Percentiles rank a stretch among this genome's conserved stretches.
These are phyloP conservation scores for Clohesyomyces aquaticus DNA, from an alignment of 495 filamentous ascomycete species.

Conservation along the genomic window DNA sequence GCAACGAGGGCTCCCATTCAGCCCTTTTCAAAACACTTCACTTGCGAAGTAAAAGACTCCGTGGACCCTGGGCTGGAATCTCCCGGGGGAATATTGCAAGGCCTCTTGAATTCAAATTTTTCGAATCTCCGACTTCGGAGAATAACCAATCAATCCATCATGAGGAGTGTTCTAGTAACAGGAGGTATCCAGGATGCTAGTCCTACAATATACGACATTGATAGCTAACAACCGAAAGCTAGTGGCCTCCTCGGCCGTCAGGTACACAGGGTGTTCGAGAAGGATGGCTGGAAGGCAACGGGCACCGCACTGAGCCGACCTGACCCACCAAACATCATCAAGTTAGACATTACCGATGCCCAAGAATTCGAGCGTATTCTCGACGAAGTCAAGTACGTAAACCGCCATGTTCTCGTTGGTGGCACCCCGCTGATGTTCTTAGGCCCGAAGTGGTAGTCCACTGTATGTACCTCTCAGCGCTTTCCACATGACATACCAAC, in stretches of 20 bases:
- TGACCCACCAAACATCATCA: slow-evolving; percentile 71
- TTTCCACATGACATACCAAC: not conserved
- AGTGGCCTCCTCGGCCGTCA: slow-evolving; percentile 78
- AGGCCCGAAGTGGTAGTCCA: slow-evolving; percentile 85
- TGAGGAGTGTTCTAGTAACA: slow-evolving; percentile 76
- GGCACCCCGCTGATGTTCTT: slow-evolving; percentile 12
- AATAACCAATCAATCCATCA: no score
- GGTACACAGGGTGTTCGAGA: slow-evolving; percentile 73
- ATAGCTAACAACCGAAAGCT: no score
- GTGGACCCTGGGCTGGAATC: no score
- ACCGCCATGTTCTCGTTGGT: not conserved
- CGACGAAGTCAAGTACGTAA: slow-evolving; percentile 62
- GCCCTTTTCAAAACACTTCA: no score
- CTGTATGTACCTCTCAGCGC: slow-evolving; percentile 57
- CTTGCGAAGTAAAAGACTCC: no score
- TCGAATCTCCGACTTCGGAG: no score
- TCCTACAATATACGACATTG: no score
- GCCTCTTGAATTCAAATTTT: no score
- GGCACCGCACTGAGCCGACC: slow-evolving; percentile 81
- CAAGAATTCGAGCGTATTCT: slow-evolving; percentile 65
- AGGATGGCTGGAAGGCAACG: slow-evolving; percentile 70
- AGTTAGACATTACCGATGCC: slow-evolving; percentile 70
- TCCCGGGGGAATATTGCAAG: no score
- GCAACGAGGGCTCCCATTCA: not conserved
- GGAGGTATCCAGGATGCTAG: slow-evolving; percentile 76